Evolutionary conservation across 257 asterid genomes (phyloP), one percentile per base, ranked within the genome.

Genomic region (Lavandula angustifolia): DNA sequence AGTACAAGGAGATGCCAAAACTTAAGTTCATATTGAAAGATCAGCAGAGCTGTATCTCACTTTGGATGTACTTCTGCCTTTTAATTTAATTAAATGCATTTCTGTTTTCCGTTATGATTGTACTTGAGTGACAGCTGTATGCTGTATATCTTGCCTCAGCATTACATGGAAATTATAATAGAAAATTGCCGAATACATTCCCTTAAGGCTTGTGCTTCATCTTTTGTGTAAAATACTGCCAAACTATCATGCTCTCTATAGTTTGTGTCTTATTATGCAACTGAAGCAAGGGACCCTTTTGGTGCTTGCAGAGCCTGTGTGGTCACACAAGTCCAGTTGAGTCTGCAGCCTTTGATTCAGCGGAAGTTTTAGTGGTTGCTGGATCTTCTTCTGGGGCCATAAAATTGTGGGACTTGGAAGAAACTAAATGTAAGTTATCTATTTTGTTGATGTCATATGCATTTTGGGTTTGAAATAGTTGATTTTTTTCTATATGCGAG

Each of bases 381-480:
- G 99, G 99, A 75, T 86, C 99, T 63, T 91, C 99, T 54, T 88
- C 96, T 63, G 99, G 99, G 66, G 87, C 87, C 74, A 82, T 91
- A 73, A 94, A 94, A 68, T 71, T 94, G 80, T 94, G 99, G 99
- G 99, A 94, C 77, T 74, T 94, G 72, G 99, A 90, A 79, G 98
- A 94, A 77, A 85, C 95, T 55, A 94, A 90, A 77, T 83, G 99
- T 94, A 73, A 75, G 95, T 75, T 18, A 56, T 35, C 57, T 22
- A 22, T 22, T 17, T 59, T 57, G 59, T 42, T 48, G 43, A 60
- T 55, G 54, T 17, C 46, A 22, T 22, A 22, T 22, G 27, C 27
- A 22, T 22, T 22, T 22, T 22, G 1, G 27, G 27, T 22, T 22
- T 22, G 27, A 22, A 22, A 22, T 22, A 22, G 27, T 22, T 22